Evolutionary conservation across 371 early-diverging fungal genomes (phyloP), one percentile per base, ranked within the genome.

Genomic region (Mortierella sp.): DNA sequence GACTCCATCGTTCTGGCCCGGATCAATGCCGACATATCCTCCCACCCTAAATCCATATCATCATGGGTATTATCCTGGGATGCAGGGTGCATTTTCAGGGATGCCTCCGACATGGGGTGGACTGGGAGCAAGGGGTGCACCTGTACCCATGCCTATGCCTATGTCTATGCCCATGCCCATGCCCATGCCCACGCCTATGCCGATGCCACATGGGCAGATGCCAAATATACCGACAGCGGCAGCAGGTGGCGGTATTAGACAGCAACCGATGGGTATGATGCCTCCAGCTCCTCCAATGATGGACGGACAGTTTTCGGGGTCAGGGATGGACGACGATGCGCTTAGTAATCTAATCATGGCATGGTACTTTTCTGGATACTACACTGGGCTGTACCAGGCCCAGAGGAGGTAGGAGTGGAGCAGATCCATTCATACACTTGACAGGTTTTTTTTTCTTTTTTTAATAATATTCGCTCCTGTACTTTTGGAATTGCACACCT

Each of bases 301-400:
- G n/a, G 16, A 52, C 4, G 74, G 68, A 40, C 45, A 68, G 40
- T 68, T 74, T 39, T 58, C 69, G 20, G 70, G 30, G 20, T 5
- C 68, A 47, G 68, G 57, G 43, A 55, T 80, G 74, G 87, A 87
- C 22, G 86, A 92, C 39, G 88, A 87, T 14, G 87, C 86, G 16
- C 79, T 93, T 39, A 75, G 88, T 28, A 90, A 90, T 72, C 75
- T 93, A 71, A 88, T 90, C 70, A 92, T 90, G 92, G 86, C 94
- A 8, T 94, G 94, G 94, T 94, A 93, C 78, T 93, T 88, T 69
- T 88, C 92, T 9, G 94, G 94, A 2, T 94, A 93, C 74, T 94
- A 94, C 74, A 90, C 92, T 47, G 94, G 91, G 40, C 80, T 90
- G 40, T 91, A 93, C 76, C 92, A 92, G 75, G 91, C 71, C 54